phyloP scores from a whole-genome alignment of 2,329 filamentous ascomycete species.

The Chrysoporthe cubensis region DNA sequence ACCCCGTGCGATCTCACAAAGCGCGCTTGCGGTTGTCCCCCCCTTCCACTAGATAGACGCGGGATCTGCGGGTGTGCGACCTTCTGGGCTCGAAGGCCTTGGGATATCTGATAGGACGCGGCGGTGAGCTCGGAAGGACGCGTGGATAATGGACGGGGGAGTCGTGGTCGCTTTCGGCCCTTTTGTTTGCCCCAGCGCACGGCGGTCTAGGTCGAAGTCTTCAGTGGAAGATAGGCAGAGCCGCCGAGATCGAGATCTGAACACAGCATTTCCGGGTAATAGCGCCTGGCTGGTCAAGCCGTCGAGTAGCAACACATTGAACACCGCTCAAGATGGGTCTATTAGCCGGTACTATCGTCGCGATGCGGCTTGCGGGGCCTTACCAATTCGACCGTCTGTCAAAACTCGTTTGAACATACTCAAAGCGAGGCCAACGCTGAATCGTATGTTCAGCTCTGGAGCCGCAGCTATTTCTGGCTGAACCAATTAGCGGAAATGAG shows the following conservation, averaged over 20 bases:
- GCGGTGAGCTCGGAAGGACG: background rate
- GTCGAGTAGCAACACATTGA: background rate
- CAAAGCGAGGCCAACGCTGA: no score
- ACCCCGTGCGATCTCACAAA: background rate
- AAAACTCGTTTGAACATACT: background rate
- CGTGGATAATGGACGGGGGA: background rate
- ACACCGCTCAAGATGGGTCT: background rate
- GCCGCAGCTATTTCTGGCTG: conserved; percentile 7
- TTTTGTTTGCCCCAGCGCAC: background rate
- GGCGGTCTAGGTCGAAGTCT: background rate
- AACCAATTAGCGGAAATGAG: background rate
- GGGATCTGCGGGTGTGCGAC: background rate
- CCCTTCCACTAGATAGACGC: background rate
- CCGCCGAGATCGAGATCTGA: background rate
- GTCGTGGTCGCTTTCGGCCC: conserved; percentile 4
- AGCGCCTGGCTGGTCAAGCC: background rate
- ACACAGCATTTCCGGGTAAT: background rate
- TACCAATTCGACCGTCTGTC: background rate
- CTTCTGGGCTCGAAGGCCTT: background rate
- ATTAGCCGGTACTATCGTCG: background rate
- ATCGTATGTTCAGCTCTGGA: background rate
- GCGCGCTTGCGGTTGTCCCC: background rate
- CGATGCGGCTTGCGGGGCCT: background rate
- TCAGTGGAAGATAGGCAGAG: background rate
- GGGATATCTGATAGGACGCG: background rate